phyloP scores from a whole-genome alignment of 495 filamentous ascomycete genomes.

The Bryoglossum gracile region DNA sequence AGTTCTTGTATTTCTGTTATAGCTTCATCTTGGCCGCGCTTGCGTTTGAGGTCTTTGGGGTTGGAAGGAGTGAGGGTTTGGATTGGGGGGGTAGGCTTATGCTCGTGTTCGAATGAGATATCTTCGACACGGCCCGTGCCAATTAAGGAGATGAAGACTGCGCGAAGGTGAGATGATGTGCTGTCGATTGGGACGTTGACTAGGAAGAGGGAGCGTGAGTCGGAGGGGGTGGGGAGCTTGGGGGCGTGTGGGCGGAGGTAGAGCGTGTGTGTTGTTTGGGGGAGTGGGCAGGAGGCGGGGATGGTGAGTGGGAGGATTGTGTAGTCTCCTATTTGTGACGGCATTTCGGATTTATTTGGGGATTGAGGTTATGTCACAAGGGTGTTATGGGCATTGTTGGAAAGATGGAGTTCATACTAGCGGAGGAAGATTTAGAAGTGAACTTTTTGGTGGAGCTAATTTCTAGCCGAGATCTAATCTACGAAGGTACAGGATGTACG shows the following conservation, averaged over 20 bases:
- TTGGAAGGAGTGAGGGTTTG: slow-evolving; percentile 33
- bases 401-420: background rate
- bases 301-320: slow-evolving; percentile 49
- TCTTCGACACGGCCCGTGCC: slow-evolving; percentile 68
- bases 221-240: slow-evolving; percentile 62
- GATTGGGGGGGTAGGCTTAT: slow-evolving; percentile 23
- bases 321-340: slow-evolving; percentile 37
- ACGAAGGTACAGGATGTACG: no score
- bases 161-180: slow-evolving; percentile 66
- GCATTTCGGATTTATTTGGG: slow-evolving; percentile 3
- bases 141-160: slow-evolving; percentile 61
- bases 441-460: slow-evolving; percentile 16
- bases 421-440: background rate
- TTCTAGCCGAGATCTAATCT: slow-evolving; percentile 20
- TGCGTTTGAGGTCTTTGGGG: slow-evolving; percentile 58
- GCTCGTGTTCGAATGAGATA: slow-evolving; percentile 59
- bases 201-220: slow-evolving; percentile 72
- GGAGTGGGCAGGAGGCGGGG: slow-evolving; percentile 52
- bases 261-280: slow-evolving; percentile 66
- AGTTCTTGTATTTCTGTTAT: slow-evolving; percentile 46
- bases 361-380: slow-evolving; percentile 2
- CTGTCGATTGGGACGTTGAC: slow-evolving; percentile 84
- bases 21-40: slow-evolving; percentile 44
- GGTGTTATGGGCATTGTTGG: background rate
- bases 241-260: slow-evolving; percentile 79